These are phyloP conservation scores for Ceratocystis destructans DNA, from an alignment of 2,329 filamentous ascomycete species.

Conservation along the genomic window DNA sequence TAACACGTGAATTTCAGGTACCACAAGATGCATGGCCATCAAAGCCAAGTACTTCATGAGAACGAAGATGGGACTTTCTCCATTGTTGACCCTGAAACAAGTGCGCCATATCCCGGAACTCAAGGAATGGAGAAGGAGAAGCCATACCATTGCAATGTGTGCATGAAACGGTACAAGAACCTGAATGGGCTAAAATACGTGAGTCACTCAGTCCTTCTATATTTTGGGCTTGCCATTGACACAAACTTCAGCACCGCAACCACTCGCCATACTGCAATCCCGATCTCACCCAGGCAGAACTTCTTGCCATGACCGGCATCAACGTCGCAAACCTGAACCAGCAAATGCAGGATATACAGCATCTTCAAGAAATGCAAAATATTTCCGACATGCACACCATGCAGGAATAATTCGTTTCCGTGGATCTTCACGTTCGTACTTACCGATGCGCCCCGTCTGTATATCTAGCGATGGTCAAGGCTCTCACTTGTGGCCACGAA, in stretches of 20 bases:
- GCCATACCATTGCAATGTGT: slow-evolving; percentile 92
- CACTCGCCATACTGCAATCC: slow-evolving; percentile 21
- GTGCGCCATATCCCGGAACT: slow-evolving; percentile 84
- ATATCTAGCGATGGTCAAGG: neutral
- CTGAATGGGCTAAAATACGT: slow-evolving; percentile 94
- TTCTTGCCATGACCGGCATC: slow-evolving; percentile 19
- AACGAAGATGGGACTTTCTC: slow-evolving; percentile 96
- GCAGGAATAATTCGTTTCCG: slow-evolving; percentile 11
- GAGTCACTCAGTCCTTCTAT: slow-evolving; percentile 26
- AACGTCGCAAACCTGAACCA: slow-evolving; percentile 16
- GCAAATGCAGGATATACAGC: slow-evolving; percentile 14
- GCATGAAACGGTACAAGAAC: slow-evolving; percentile 98
- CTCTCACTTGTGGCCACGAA: neutral
- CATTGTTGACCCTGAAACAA: slow-evolving; percentile 93
- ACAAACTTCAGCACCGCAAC: slow-evolving; percentile 18
- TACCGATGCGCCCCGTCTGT: neutral
- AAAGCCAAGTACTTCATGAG: slow-evolving; percentile 90
- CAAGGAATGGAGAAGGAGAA: slow-evolving; percentile 99
- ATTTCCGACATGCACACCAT: slow-evolving; percentile 17
- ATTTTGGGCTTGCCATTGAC: slow-evolving; percentile 3
- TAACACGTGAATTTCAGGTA: slow-evolving; percentile 33
- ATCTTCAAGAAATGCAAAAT: slow-evolving; percentile 17
- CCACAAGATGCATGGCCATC: slow-evolving; percentile 75
- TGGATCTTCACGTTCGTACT: neutral
- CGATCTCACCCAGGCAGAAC: slow-evolving; percentile 19